A percentile compares a stretch with the other conserved stretches of the same genome.
Evolutionary conservation across 2,329 filamentous ascomycete species (phyloP).

Genomic region (Ophiostoma ips): DNA sequence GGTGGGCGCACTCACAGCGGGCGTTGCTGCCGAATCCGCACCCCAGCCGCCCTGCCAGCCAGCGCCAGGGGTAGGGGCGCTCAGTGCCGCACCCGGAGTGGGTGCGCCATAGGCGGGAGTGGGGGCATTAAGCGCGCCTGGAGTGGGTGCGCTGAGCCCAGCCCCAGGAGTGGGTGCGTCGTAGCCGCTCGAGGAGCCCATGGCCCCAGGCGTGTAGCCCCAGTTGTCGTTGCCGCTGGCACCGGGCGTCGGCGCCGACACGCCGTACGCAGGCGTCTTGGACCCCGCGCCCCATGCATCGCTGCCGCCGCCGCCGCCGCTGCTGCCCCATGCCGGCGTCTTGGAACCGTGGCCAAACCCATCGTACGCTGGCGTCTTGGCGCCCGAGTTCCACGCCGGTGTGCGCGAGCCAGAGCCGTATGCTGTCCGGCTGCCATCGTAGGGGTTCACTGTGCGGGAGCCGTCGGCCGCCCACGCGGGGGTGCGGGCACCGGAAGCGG

Average conservation of each 20-base stretch:
- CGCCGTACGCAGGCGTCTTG: slow-evolving; percentile 64
- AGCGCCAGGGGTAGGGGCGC: slow-evolving; percentile 56
- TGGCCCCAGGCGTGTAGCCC: background rate
- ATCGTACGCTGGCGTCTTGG: slow-evolving; percentile 54
- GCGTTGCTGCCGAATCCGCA: slow-evolving; percentile 51
- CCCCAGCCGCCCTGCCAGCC: slow-evolving; percentile 47
- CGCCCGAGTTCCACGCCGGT: slow-evolving; percentile 65
- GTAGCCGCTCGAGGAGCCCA: slow-evolving; percentile 26
- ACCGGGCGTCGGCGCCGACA: slow-evolving; percentile 42
- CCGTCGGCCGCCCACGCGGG: slow-evolving; percentile 55
- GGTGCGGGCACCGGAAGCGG: slow-evolving; percentile 45
- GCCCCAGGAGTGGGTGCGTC: slow-evolving; percentile 57
- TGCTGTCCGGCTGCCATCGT: slow-evolving; percentile 60
- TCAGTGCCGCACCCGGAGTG: slow-evolving; percentile 40
- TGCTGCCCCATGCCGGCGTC: slow-evolving; percentile 44
- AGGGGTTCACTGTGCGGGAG: slow-evolving; percentile 53
- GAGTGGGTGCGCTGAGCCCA: slow-evolving; percentile 44
- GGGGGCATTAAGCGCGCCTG: slow-evolving; percentile 50
- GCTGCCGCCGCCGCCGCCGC: slow-evolving; percentile 16
- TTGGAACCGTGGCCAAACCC: slow-evolving; percentile 54
- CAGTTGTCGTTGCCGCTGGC: slow-evolving; percentile 25
- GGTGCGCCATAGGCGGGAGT: slow-evolving; percentile 51
- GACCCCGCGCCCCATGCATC: slow-evolving; percentile 32
- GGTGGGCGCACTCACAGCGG: slow-evolving; percentile 51
- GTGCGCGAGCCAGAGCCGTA: slow-evolving; percentile 63